Evolutionary conservation across 31 red algal species (phyloP).

Genomic region (Odonthalia washingtoniensis): DNA sequence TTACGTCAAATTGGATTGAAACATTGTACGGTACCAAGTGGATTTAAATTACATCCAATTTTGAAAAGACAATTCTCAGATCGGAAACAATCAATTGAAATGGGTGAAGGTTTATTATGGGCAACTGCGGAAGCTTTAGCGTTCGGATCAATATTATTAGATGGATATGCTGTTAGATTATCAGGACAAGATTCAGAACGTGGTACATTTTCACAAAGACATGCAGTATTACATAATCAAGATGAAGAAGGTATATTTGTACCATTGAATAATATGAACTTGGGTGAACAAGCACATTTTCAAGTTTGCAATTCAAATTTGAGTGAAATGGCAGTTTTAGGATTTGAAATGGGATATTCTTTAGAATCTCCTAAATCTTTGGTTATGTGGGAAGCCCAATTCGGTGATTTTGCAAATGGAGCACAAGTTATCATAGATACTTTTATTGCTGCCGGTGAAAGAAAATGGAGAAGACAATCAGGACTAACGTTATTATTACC

Average conservation of each 20-base stretch:
- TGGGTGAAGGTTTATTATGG: conserved; percentile 95
- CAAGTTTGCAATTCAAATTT: conserved; percentile 98
- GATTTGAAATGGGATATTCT: conserved; percentile 97
- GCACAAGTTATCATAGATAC: conserved; percentile 99
- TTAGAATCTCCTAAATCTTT: conserved; percentile 89
- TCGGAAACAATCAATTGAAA: conserved; percentile 86
- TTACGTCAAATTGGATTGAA: conserved; percentile 80
- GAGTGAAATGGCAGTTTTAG: conserved; percentile 96
- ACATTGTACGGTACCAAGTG: conserved; percentile 73
- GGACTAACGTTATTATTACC: conserved; percentile 94
- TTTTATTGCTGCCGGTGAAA: conserved; percentile 96
- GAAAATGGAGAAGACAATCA: conserved; percentile 96
- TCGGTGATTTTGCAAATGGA: conserved; percentile 99
- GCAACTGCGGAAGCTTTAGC: conserved; percentile 95
- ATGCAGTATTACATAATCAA: conserved; percentile 93
- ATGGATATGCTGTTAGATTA: conserved; percentile 90
- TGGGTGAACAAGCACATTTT: conserved; percentile 81
- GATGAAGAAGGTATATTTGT: conserved; percentile 72
- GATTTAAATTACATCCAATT: conserved; percentile 89
- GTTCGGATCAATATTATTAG: conserved; percentile 85
- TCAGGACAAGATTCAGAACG: conserved; percentile 97
- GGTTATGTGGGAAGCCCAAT: conserved; percentile 99
- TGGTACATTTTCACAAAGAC: conserved; percentile 98
- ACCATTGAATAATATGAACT: conserved; percentile 88
- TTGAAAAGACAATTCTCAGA: conserved; percentile 79